phyloP scores from a whole-genome alignment of 2,329 filamentous ascomycete species.

The Ophiostoma australiae region DNA sequence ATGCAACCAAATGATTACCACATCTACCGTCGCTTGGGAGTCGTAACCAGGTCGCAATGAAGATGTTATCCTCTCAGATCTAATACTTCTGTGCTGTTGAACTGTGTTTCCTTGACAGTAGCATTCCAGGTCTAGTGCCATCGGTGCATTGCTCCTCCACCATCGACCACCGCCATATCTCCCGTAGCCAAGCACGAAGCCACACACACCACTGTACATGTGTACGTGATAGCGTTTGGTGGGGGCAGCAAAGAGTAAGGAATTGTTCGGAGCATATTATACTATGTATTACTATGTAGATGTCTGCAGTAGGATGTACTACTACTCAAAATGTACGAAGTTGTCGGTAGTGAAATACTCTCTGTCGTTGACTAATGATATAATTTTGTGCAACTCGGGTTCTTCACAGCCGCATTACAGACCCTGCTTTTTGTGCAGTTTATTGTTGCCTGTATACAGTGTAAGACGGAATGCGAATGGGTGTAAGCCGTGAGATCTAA shows the following conservation, averaged over 20 bases:
- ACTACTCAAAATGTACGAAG: background rate
- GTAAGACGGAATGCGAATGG: background rate
- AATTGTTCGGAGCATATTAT: too few species aligned
- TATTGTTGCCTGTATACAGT: background rate
- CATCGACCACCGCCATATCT: conserved; percentile 6
- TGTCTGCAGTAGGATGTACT: too few species aligned
- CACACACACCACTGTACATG: background rate
- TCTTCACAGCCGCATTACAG: conserved; percentile 15
- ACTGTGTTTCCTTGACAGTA: background rate
- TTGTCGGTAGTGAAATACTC: background rate
- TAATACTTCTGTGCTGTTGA: background rate
- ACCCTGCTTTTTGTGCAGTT: conserved; percentile 5
- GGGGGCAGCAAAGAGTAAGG: too few species aligned
- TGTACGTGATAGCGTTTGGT: background rate
- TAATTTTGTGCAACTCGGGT: conserved; percentile 8
- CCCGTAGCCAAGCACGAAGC: background rate
- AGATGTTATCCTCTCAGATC: background rate
- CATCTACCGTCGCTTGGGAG: background rate
- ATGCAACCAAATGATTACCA: background rate
- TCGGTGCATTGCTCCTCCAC: conserved; percentile 9
- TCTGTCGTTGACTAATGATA: background rate
- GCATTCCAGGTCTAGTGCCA: conserved; percentile 15
- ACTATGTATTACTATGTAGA: too few species aligned
- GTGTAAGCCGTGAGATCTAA: background rate
- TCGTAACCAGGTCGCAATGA: background rate